Evolutionary conservation across 2,329 filamentous ascomycete genomes (phyloP), one percentile per base, ranked within the genome.

Genomic region (Fusarium coicis): DNA sequence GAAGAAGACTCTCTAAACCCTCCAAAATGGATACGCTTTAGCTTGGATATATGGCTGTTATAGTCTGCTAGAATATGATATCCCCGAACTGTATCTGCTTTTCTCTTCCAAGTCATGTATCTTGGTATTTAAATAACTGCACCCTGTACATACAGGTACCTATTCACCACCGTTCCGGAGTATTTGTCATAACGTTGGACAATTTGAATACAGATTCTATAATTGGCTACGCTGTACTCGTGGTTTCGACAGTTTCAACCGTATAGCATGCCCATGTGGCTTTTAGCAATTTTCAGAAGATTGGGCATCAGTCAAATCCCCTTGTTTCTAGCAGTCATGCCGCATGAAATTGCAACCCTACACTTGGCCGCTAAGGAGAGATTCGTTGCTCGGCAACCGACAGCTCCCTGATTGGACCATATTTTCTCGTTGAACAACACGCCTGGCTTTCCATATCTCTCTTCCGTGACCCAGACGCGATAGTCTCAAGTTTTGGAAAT

Each of bases 401-500:
- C 52, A 70, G 32, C 58, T 59, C 62, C 49, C 70, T 81, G 73
- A 81, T 82, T 83, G 78, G 79, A 66, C 68, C 62, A 63, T 59
- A 37, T 55, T 50, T 50, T 61, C 72, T 78, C 73, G 36, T 59
- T 44, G 50, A 79, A 81, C 63, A 79, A 79, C 79, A 78, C 71
- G 65, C 47, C 66, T 65, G 42, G 55, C 52, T 65, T 63, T 74
- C 72, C 66, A 72, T 54, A 68, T 72, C 64, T 71, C 66, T 72
- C 70, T 67, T 76, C 70, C 63, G 58, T 67, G 63, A 66, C 64
- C 72, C 58, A 71, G 71, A 80, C 81, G 79, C 81, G 79, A 80
- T 83, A 74, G 77, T 79, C 77, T 77, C 79, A 79, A 80, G 77
- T 79, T 78, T 79, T 78, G 74, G 67, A 72, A 76, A 76, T 76